These are phyloP conservation scores for Boletus rufocinnamomeus DNA, from an alignment of 768 basidiomycete species.

Conservation along the genomic window DNA sequence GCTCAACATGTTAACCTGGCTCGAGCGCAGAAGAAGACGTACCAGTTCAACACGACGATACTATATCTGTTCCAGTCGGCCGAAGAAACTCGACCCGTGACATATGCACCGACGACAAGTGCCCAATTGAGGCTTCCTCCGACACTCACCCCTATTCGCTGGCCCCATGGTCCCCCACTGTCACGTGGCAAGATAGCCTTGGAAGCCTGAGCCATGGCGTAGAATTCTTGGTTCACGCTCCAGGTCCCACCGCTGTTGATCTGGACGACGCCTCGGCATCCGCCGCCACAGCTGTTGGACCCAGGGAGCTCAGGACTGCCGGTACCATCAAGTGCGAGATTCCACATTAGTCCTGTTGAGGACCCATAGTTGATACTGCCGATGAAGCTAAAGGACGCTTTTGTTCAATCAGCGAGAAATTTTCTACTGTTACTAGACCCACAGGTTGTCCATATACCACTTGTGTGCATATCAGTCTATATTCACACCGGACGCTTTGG, in stretches of 20 bases:
- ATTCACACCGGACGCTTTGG: neutral
- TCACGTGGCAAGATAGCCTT: constrained; percentile 75
- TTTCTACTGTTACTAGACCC: constrained; percentile 18
- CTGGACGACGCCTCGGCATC: constrained; percentile 68
- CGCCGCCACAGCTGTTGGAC: constrained; percentile 60
- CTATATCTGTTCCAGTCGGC: constrained; percentile 66
- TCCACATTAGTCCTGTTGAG: constrained; percentile 69
- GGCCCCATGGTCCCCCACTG: constrained; percentile 62
- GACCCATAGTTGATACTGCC: constrained; percentile 38
- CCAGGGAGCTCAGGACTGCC: constrained; percentile 69
- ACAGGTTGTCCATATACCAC: constrained; percentile 76
- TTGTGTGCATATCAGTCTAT: constrained; percentile 27
- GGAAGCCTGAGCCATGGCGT: constrained; percentile 72
- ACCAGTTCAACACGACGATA: constrained; percentile 74
- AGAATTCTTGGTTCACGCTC: constrained; percentile 75
- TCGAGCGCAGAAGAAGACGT: constrained; percentile 13
- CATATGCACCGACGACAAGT: constrained; percentile 65
- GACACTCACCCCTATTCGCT: constrained; percentile 66
- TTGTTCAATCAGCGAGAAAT: constrained; percentile 29
- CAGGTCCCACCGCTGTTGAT: constrained; percentile 66
- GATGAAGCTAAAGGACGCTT: constrained; percentile 35
- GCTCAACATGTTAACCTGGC: neutral
- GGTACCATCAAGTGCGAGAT: constrained; percentile 62
- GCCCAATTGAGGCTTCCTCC: constrained; percentile 58
- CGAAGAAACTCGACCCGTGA: constrained; percentile 54